Evolutionary conservation across 306 rosid species (phyloP).

Genomic region (Crotalaria pallida): DNA sequence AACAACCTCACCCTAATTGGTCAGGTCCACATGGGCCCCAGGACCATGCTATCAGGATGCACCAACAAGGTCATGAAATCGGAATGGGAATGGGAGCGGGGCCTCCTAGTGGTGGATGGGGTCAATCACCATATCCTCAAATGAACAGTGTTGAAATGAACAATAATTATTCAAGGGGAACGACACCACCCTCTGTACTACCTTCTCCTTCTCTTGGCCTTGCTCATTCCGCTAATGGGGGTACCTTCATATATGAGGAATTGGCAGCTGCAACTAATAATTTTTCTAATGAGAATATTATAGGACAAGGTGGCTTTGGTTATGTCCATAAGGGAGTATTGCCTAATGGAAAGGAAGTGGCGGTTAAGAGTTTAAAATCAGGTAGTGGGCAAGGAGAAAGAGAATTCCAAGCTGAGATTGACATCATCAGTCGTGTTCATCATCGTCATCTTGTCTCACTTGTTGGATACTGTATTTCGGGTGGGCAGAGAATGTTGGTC

Average conservation of each 20-base stretch:
- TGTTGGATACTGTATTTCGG: conserved; percentile 65
- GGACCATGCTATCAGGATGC: conserved; percentile 47
- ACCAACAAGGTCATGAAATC: conserved; percentile 22
- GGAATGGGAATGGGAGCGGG: conserved; percentile 22
- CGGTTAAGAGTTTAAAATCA: conserved; percentile 66
- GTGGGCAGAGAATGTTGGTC: conserved; percentile 73
- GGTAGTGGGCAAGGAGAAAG: conserved; percentile 77
- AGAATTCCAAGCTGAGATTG: conserved; percentile 79
- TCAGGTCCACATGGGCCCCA: conserved; percentile 21
- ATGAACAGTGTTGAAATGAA: conserved; percentile 44
- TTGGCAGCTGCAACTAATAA: conserved; percentile 63
- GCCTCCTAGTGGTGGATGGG: conserved; percentile 38
- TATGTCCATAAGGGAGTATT: conserved; percentile 76
- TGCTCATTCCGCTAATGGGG: conserved; percentile 43
- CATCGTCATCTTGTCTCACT: conserved; percentile 77
- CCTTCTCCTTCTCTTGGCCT: conserved; percentile 59
- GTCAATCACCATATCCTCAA: conserved; percentile 30
- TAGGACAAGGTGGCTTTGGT: conserved; percentile 91
- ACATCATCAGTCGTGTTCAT: conserved; percentile 73
- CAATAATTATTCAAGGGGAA: conserved; percentile 28
- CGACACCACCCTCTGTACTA: conserved; percentile 22
- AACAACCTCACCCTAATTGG: conserved; percentile 43
- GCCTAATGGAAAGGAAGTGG: conserved; percentile 66
- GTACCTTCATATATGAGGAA: conserved; percentile 77
- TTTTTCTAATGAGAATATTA: conserved; percentile 46